Conservation (phyloP, 1,139 yeast species). For the Pichia sp. region DNA sequence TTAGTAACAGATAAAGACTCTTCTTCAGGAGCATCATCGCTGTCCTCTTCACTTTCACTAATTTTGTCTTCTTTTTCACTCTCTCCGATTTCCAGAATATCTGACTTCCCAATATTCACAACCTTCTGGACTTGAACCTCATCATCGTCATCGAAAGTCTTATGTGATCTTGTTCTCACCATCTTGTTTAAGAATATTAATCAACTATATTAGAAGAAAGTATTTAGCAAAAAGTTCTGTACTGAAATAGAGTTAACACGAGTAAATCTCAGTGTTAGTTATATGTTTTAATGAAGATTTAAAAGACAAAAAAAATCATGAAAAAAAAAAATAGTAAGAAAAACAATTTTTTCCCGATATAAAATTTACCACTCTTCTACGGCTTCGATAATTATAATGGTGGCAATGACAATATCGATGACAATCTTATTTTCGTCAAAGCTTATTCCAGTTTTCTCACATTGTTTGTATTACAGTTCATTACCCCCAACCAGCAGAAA, state of each 20-base stretch:
- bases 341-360: not conserved
- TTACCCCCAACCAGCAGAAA: constrained; percentile 4
- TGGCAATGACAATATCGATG: too few relatives aligned
- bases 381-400: not conserved
- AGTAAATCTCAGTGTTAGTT: not conserved
- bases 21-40: constrained; percentile 34
- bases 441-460: not conserved
- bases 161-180: constrained; percentile 14
- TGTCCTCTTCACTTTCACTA: constrained; percentile 18
- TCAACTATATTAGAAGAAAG: not conserved
- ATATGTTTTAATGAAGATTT: not conserved
- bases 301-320: not conserved
- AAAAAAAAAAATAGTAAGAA: not conserved
- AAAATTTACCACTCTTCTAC: not conserved
- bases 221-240: not conserved
- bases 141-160: constrained; percentile 11
- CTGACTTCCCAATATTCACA: not conserved
- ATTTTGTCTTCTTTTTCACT: constrained; percentile 9
- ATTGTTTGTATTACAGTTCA: not conserved
- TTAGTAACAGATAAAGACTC: constrained; percentile 23
- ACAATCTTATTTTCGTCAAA: not conserved
- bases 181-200: not conserved
- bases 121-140: not conserved
- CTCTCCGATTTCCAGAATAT: constrained; percentile 4
- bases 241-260: not conserved